phyloP scores from a whole-genome alignment of 2,329 filamentous ascomycete genomes.

The Exserohilum turcica region DNA sequence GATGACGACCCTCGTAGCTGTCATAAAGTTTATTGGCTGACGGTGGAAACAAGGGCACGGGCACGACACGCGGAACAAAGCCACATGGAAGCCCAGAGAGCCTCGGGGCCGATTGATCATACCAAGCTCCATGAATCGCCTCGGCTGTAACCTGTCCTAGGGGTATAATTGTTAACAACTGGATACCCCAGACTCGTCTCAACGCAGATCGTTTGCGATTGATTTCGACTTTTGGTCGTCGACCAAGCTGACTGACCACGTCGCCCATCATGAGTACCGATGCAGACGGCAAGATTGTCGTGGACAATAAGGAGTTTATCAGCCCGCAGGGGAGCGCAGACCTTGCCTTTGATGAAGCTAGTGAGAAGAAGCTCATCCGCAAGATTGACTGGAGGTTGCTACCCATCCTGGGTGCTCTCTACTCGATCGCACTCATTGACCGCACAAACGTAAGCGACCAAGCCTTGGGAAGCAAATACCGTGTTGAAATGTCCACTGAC shows the following conservation, averaged over 20 bases:
- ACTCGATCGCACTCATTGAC: constrained; percentile 47
- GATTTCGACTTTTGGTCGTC: not conserved
- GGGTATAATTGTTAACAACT: not conserved
- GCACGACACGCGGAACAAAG: not conserved
- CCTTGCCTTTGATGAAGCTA: constrained; percentile 20
- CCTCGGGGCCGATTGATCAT: not conserved
- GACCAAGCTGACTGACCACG: not conserved
- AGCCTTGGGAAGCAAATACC: no score
- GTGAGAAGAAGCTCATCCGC: constrained; percentile 30
- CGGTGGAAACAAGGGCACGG: not conserved
- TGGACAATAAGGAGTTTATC: constrained; percentile 15
- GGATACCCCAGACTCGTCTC: not conserved
- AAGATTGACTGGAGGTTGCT: constrained; percentile 48
- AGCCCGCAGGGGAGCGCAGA: constrained; percentile 5
- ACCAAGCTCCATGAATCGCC: not conserved
- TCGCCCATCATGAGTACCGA: constrained; percentile 16
- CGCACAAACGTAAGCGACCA: constrained; percentile 33
- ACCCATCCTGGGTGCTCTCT: constrained; percentile 47
- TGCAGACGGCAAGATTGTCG: constrained; percentile 18
- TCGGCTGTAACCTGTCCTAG: not conserved
- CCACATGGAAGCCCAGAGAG: not conserved
- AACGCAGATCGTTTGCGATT: not conserved
- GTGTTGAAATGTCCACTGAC: not conserved
- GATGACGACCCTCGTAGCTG: not conserved
- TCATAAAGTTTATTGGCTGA: not conserved